These are phyloP conservation scores for Lasiosphaeria hispida DNA, from an alignment of 495 filamentous ascomycete genomes.

Conservation along the genomic window DNA sequence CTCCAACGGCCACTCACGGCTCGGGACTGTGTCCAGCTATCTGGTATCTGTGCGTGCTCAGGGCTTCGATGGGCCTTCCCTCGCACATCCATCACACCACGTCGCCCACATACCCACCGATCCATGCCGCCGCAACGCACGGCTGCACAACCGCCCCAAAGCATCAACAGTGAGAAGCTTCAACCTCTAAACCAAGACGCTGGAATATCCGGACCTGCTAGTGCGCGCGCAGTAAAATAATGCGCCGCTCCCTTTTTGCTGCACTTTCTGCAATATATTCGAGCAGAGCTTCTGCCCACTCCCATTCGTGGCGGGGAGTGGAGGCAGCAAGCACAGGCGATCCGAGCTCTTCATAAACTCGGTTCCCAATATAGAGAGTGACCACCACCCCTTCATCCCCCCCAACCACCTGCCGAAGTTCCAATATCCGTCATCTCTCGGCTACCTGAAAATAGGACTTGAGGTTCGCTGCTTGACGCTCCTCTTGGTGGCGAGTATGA, in stretches of 20 bases:
- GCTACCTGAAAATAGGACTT: constrained; percentile 29
- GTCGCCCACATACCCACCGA: no score
- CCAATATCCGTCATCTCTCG: constrained; percentile 27
- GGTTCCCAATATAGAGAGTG: constrained; percentile 19
- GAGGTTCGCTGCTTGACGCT: constrained; percentile 3
- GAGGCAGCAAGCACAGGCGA: constrained; percentile 4
- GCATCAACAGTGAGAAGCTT: no score
- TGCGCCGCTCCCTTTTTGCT: neutral
- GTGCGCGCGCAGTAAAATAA: no score
- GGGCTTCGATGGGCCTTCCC: no score
- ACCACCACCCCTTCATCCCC: neutral
- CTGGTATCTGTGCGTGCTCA: no score
- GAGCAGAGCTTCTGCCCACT: neutral
- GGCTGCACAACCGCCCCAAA: no score
- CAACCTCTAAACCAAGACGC: no score
- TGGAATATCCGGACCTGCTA: no score
- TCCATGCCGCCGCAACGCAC: no score
- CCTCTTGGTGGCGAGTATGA: neutral
- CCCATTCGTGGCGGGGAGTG: neutral
- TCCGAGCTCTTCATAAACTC: constrained; percentile 12
- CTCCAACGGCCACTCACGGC: neutral
- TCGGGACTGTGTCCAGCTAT: neutral
- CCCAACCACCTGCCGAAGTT: constrained; percentile 17
- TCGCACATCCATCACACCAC: no score
- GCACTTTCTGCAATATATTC: neutral